Conservation (phyloP, 1,284 basidiomycete genomes). For the Xerocomus minutiporus region DNA sequence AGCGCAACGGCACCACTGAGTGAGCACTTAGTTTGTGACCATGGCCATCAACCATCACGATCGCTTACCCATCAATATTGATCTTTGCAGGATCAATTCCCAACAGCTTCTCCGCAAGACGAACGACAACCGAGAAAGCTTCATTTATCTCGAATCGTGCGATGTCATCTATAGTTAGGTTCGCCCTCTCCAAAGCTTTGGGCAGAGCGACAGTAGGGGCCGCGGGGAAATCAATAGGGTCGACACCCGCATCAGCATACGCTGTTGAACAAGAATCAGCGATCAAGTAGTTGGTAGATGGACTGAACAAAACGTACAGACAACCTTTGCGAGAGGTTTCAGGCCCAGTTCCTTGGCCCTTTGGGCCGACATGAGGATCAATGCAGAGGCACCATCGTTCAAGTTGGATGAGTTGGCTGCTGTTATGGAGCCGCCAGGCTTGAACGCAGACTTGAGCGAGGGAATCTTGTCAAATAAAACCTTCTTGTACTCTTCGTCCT, state of each 20-base stretch:
- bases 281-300: conserved; percentile 3
- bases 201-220: conserved; percentile 94
- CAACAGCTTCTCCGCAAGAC: conserved; percentile 87
- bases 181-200: conserved; percentile 82
- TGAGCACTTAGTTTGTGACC: conserved; percentile 13
- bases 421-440: conserved; percentile 85
- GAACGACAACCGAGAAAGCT: conserved; percentile 94
- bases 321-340: conserved; percentile 86
- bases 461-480: conserved; percentile 92
- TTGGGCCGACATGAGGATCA: conserved; percentile 89
- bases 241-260: conserved; percentile 94
- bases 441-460: conserved; percentile 83
- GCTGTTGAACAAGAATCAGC: conserved; percentile 45
- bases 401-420: conserved; percentile 95
- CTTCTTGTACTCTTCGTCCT: conserved; percentile 98
- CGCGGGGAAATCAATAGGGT: conserved; percentile 95
- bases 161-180: conserved; percentile 81
- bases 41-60: conserved; percentile 3
- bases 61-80: conserved; percentile 80
- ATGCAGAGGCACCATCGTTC: conserved; percentile 96
- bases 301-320: conserved; percentile 56
- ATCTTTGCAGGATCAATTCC: conserved; percentile 84
- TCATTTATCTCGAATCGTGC: conserved; percentile 96
- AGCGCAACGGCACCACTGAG: conserved; percentile 86
- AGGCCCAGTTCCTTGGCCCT: conserved; percentile 86